Base-by-base conservation (phyloP, 169 alveolate species). In the Cryptosporidium canis region DNA sequence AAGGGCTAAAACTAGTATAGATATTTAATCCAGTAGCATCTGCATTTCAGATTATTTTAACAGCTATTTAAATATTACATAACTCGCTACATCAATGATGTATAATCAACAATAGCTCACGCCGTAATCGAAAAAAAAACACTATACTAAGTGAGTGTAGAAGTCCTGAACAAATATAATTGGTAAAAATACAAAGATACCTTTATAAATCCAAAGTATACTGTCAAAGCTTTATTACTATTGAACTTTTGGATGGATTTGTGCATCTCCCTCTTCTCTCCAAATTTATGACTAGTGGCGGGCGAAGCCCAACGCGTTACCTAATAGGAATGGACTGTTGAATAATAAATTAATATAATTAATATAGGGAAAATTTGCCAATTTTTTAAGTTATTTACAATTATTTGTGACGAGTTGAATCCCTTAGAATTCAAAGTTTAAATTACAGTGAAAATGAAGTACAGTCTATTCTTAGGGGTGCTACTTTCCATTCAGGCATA, bases 201-300 rank as follows among this genome's bases (percentile, higher is more conserved):
- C n/a, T n/a, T n/a, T n/a, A n/a, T n/a, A n/a, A n/a, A n/a, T n/a
- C n/a, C n/a, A n/a, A n/a, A n/a, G n/a, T n/a, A n/a, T n/a, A n/a
- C n/a, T n/a, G n/a, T n/a, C n/a, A n/a, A n/a, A n/a, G n/a, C n/a
- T n/a, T n/a, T n/a, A n/a, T n/a, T n/a, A n/a, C n/a, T n/a, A n/a
- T n/a, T n/a, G 24, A 51, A 18, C n/a, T 21, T 51, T 33, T 14
- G 14, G 24, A n/a, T 8, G 24, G 24, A 51, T 0, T 8, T 18
- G 14, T 7, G n/a, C 3, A 11, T 61, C 68, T 6, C 68, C 33
- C 68, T 14, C 7, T 61, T 61, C 68, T 61, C 68, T 61, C 68
- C 68, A 61, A 61, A 61, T 61, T 9, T 3, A 6, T 6, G 7
- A 61, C 37, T 18, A 29, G 24, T 0, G 68, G 68, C 68, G 68